A percentile compares a stretch with the other conserved stretches of the same genome.
Evolutionary conservation across 2,329 filamentous ascomycete genomes (phyloP).

Genomic region (Sodiomyces alkalinus): DNA sequence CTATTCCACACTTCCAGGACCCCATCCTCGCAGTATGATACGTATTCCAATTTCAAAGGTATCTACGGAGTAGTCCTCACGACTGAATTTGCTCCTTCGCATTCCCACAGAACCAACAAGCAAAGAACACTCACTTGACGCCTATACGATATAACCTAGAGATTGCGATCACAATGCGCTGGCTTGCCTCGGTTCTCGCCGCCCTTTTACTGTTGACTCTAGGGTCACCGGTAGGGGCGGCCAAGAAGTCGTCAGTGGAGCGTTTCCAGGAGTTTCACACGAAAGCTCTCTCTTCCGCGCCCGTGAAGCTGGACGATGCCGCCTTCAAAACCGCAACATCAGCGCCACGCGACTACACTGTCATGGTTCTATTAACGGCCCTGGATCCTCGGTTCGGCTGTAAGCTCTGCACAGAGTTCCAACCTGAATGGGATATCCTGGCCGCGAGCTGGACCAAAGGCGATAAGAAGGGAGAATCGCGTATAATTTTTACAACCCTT

Average conservation of each 20-base stretch:
- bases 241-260: conserved; percentile 47
- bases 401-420: conserved; percentile 74
- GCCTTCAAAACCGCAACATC: conserved; percentile 63
- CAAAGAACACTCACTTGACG: no score
- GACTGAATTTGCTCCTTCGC: no score
- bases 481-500: conserved; percentile 66
- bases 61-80: no score
- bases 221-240: conserved; percentile 37
- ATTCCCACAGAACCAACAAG: no score
- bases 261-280: conserved; percentile 58
- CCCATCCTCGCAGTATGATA: no score
- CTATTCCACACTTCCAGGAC: no score
- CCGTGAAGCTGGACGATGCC: conserved; percentile 64
- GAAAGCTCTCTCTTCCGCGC: conserved; percentile 47
- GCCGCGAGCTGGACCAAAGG: conserved; percentile 77
- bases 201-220: conserved; percentile 26
- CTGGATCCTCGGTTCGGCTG: conserved; percentile 74
- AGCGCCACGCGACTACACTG: conserved; percentile 68
- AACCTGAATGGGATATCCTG: conserved; percentile 85
- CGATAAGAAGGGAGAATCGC: conserved; percentile 57
- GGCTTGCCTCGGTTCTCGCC: conserved; percentile 47
- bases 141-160: conserved; percentile 10
- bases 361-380: conserved; percentile 74
- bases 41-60: no score
- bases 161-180: conserved; percentile 46